Evolutionary conservation across 495 filamentous ascomycete genomes (phyloP).

Genomic region (Talaromyces thailandensis): DNA sequence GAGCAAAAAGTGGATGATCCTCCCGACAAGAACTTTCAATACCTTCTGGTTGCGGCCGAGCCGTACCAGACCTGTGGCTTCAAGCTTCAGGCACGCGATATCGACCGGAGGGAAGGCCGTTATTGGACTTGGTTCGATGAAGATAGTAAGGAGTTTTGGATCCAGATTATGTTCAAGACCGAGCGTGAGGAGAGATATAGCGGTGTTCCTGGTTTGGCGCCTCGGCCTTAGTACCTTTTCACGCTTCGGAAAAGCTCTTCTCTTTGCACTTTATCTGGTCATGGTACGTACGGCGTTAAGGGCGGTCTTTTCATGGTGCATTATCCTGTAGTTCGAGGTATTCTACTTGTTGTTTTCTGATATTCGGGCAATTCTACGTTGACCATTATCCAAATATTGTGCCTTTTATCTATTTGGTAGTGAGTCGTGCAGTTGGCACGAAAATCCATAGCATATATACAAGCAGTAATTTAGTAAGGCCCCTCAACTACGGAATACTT

Average conservation of each 20-base stretch:
- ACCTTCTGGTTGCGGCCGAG: slow-evolving; percentile 90
- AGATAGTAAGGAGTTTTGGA: slow-evolving; percentile 95
- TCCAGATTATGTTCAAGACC: slow-evolving; percentile 99
- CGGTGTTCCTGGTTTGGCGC: slow-evolving; percentile 83
- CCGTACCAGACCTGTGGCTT: slow-evolving; percentile 97
- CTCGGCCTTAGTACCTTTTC: slow-evolving; percentile 14
- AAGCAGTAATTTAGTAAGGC: neutral
- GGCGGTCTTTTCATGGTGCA: neutral
- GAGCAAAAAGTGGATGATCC: slow-evolving; percentile 93
- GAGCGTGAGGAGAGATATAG: slow-evolving; percentile 94
- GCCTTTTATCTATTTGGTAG: too few species aligned
- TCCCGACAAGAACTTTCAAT: slow-evolving; percentile 91
- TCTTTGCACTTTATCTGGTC: neutral
- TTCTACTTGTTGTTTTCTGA: neutral
- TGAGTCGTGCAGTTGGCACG: too few species aligned
- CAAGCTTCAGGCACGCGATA: slow-evolving; percentile 90
- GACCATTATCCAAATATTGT: neutral
- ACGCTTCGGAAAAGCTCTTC: neutral
- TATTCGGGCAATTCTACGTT: neutral
- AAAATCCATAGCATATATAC: neutral
- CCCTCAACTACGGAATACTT: neutral
- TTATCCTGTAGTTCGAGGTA: neutral
- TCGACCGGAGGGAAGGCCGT: slow-evolving; percentile 77
- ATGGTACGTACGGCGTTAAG: neutral
- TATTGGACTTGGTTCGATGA: slow-evolving; percentile 96